Percentiles rank a stretch among this genome's conserved stretches.
phyloP scores from a whole-genome alignment of 2,329 filamentous ascomycete genomes.

The Sporothrix sp. region DNA sequence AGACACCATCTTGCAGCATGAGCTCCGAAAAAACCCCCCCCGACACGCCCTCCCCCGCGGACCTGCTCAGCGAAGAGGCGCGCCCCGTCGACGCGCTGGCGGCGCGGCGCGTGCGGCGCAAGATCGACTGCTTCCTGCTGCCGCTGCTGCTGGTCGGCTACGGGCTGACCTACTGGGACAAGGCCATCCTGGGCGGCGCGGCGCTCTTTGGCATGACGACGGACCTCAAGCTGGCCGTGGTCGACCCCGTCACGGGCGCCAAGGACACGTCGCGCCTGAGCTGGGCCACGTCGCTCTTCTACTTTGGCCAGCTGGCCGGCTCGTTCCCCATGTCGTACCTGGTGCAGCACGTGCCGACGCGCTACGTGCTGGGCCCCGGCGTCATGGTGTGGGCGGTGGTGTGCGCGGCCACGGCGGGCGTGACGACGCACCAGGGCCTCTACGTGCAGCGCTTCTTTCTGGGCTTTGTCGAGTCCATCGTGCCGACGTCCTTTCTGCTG shows the following conservation, averaged over 20 bases:
- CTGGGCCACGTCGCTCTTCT: constrained; percentile 72
- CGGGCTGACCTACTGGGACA: constrained; percentile 27
- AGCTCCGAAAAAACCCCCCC: too few species aligned
- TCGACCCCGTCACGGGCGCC: constrained; percentile 32
- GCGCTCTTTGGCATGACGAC: constrained; percentile 64
- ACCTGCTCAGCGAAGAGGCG: not conserved
- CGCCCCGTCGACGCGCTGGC: not conserved
- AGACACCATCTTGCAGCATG: too few species aligned
- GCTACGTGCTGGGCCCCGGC: constrained; percentile 52
- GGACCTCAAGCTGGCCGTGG: constrained; percentile 51
- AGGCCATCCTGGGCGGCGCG: constrained; percentile 62
- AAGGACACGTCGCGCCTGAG: constrained; percentile 58
- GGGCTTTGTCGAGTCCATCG: constrained; percentile 52
- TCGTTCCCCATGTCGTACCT: constrained; percentile 64
- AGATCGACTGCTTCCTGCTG: constrained; percentile 3
- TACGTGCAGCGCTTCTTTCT: constrained; percentile 58
- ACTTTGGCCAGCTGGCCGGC: constrained; percentile 68
- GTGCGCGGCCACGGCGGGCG: constrained; percentile 42
- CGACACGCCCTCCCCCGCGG: not conserved
- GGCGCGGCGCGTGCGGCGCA: not conserved
- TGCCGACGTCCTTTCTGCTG: constrained; percentile 58
- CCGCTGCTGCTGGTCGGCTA: not conserved
- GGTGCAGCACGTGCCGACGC: constrained; percentile 57
- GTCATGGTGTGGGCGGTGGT: constrained; percentile 57
- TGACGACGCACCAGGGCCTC: constrained; percentile 43